Conservation (phyloP, 2,329 filamentous ascomycete genomes). For the Chaetomiaceae sp. region DNA sequence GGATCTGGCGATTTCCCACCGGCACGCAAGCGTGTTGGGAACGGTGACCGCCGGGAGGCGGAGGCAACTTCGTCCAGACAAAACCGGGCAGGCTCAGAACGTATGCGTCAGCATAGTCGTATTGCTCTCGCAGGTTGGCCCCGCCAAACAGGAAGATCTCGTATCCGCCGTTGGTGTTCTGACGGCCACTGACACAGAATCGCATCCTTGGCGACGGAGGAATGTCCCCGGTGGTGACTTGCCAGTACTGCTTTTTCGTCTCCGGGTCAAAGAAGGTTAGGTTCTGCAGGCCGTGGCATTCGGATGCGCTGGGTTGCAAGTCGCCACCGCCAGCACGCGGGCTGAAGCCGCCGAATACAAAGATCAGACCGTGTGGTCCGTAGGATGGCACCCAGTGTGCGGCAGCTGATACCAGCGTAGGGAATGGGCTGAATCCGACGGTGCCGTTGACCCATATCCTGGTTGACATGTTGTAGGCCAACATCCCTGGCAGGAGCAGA, state of each 20-base stretch:
- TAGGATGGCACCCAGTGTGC: constrained; percentile 7
- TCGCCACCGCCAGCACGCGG: too few species aligned
- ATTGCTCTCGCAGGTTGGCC: too few species aligned
- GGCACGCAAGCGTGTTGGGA: constrained; percentile 10
- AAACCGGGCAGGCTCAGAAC: constrained; percentile 22
- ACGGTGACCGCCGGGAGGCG: constrained; percentile 4
- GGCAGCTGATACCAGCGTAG: not conserved
- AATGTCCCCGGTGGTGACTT: constrained; percentile 10
- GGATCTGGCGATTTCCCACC: constrained; percentile 16
- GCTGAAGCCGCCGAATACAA: constrained; percentile 16
- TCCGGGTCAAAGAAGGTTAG: constrained; percentile 19
- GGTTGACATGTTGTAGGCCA: constrained; percentile 13
- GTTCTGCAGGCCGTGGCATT: constrained; percentile 11
- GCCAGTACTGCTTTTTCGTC: constrained; percentile 14
- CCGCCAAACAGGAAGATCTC: too few species aligned
- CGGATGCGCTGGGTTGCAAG: too few species aligned
- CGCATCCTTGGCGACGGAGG: constrained; percentile 3
- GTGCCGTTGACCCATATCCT: constrained; percentile 10
- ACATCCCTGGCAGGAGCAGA: constrained; percentile 19
- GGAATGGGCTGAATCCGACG: constrained; percentile 6
- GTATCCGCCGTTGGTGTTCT: constrained; percentile 10
- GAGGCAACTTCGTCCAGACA: constrained; percentile 17
- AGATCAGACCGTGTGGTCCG: constrained; percentile 13
- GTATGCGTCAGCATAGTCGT: too few species aligned
- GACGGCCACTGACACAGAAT: constrained; percentile 8